Evolutionary conservation across 2,329 filamentous ascomycete genomes (phyloP).

Genomic region (Xylaria sp.): DNA sequence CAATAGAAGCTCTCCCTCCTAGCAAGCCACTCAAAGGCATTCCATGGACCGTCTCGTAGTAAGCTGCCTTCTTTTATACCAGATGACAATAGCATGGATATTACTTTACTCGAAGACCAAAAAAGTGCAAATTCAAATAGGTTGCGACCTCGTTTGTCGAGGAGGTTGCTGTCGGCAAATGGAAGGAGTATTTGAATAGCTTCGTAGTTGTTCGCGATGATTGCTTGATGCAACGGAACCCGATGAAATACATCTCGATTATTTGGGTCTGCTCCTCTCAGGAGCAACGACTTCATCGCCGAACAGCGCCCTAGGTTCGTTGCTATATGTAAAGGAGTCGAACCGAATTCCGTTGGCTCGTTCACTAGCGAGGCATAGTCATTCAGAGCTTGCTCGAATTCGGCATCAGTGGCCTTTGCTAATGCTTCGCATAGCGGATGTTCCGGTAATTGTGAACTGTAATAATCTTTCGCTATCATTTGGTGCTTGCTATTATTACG

Average conservation of each 20-base stretch:
- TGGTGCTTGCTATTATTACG: background rate
- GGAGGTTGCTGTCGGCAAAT: background rate
- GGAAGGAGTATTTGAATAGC: constrained; percentile 4
- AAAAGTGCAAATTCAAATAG: background rate
- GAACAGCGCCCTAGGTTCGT: background rate
- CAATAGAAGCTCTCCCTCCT: background rate
- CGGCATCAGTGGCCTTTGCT: background rate
- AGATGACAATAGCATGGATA: background rate
- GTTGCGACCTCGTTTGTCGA: background rate
- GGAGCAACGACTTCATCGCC: constrained; percentile 6
- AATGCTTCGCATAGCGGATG: background rate
- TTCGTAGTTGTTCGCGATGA: background rate
- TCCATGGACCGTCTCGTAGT: too few species aligned
- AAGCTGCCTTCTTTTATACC: background rate
- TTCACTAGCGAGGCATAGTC: background rate
- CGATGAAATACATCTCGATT: background rate
- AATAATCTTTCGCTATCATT: background rate
- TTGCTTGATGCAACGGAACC: background rate
- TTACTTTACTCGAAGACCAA: background rate
- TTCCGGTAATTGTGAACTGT: background rate
- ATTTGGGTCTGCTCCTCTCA: constrained; percentile 2
- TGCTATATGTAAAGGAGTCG: background rate
- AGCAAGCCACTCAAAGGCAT: background rate
- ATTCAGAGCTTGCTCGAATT: constrained; percentile 3
- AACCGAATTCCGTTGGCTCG: background rate